Evolutionary conservation across 2,329 filamentous ascomycete species (phyloP).

Genomic region (Cercospora sojina): DNA sequence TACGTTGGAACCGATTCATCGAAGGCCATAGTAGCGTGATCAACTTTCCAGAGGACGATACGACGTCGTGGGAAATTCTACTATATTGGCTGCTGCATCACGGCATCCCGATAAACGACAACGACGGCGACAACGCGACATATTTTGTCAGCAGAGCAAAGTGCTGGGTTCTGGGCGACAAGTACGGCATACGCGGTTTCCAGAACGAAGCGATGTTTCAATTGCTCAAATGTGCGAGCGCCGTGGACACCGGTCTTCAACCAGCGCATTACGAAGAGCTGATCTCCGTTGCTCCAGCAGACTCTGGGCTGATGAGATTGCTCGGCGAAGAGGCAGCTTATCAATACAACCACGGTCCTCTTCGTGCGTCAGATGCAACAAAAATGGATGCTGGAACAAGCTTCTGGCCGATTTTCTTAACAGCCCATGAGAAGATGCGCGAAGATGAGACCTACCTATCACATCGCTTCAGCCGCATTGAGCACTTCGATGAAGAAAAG

Average conservation of each 20-base stretch:
- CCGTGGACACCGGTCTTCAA: neutral
- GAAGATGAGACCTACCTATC: neutral
- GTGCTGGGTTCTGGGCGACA: slow-evolving; percentile 19
- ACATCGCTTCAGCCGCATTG: neutral
- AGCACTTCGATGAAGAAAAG: neutral
- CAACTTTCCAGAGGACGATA: slow-evolving; percentile 13
- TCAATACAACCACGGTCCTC: neutral
- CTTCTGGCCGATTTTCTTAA: neutral
- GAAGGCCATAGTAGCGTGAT: slow-evolving; percentile 2
- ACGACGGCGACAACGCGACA: neutral
- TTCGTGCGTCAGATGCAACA: neutral
- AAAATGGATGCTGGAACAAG: neutral
- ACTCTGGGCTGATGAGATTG: neutral
- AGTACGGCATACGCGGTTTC: slow-evolving; percentile 11
- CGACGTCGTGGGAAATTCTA: slow-evolving; percentile 10
- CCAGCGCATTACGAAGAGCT: neutral
- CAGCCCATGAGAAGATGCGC: neutral
- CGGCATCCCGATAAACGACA: neutral
- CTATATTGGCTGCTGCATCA: slow-evolving; percentile 15
- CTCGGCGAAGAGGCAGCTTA: neutral
- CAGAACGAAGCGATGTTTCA: slow-evolving; percentile 10
- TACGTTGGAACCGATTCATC: neutral
- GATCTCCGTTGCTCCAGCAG: neutral
- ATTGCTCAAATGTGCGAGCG: neutral
- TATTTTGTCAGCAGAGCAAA: neutral